phyloP scores from a whole-genome alignment of 1,284 basidiomycete species.

The Apiotrichum brassicae region DNA sequence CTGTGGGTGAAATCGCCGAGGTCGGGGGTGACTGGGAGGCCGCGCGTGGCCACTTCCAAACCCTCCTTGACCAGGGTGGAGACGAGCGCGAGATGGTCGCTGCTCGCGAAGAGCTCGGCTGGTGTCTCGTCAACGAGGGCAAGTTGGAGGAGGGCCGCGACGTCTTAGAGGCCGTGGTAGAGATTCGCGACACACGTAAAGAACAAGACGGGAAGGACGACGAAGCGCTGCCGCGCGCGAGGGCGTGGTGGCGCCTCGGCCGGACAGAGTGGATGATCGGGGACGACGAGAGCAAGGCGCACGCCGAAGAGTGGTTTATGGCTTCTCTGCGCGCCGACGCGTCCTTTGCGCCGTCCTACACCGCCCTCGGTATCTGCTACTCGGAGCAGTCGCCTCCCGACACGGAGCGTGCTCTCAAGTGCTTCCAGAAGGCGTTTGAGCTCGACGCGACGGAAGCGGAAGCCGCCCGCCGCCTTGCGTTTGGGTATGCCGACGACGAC shows the following conservation, averaged over 20 bases:
- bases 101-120: conserved; percentile 74
- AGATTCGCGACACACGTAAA: conserved; percentile 54
- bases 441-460: conserved; percentile 81
- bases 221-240: conserved; percentile 53
- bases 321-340: conserved; percentile 68
- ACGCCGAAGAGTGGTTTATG: conserved; percentile 77
- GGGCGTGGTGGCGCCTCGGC: conserved; percentile 79
- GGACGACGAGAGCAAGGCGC: conserved; percentile 49
- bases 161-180: conserved; percentile 58
- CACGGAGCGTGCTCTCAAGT: conserved; percentile 78
- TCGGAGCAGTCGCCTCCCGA: conserved; percentile 69
- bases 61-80: conserved; percentile 45
- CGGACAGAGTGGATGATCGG: conserved; percentile 68
- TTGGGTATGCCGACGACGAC: conserved; percentile 82
- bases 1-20: conserved; percentile 68
- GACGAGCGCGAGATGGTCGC: conserved; percentile 53
- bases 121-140: conserved; percentile 67
- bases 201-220: conserved; percentile 51
- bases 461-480: conserved; percentile 75
- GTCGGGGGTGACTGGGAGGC: conserved; percentile 61
- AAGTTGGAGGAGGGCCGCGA: conserved; percentile 54
- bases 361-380: conserved; percentile 89
- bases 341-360: conserved; percentile 83
- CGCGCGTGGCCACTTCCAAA: conserved; percentile 60
- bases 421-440: conserved; percentile 98